phyloP scores from a whole-genome alignment of 495 filamentous ascomycete species.

The Penicillium soppii region DNA sequence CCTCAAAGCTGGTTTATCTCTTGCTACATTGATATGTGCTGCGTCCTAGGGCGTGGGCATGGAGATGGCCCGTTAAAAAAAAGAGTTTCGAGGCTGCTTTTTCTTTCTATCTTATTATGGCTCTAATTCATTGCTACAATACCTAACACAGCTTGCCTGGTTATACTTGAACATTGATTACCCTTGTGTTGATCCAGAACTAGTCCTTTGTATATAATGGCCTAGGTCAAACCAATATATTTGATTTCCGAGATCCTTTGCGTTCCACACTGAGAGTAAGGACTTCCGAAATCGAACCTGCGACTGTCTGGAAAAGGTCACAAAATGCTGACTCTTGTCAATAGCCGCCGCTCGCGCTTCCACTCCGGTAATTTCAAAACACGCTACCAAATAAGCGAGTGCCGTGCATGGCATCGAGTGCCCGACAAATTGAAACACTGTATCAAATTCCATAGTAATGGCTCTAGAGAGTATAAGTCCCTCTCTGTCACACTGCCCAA shows the following conservation, averaged over 20 bases:
- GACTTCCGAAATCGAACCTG: slow-evolving; percentile 3
- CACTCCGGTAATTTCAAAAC: slow-evolving; percentile 8
- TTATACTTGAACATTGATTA: too few species aligned
- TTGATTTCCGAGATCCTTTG: slow-evolving; percentile 1
- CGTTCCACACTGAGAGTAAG: slow-evolving; percentile 8
- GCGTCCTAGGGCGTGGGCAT: too few species aligned
- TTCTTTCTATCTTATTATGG: too few species aligned
- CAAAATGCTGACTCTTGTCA: background rate
- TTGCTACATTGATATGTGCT: too few species aligned
- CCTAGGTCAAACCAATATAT: slow-evolving; percentile 19
- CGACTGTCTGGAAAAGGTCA: slow-evolving; percentile 17
- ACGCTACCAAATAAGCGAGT: slow-evolving; percentile 18
- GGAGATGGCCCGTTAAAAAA: too few species aligned
- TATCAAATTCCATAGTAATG: slow-evolving; percentile 17
- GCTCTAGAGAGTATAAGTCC: slow-evolving; percentile 1
- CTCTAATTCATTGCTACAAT: too few species aligned
- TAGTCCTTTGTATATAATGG: background rate
- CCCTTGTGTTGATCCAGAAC: background rate
- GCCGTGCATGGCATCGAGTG: slow-evolving; percentile 16
- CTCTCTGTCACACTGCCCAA: slow-evolving; percentile 5
- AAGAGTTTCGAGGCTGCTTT: too few species aligned
- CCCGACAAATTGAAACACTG: slow-evolving; percentile 2
- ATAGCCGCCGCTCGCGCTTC: background rate
- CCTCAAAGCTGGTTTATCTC: too few species aligned
- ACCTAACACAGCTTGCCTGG: too few species aligned